Evolutionary conservation across 805 yeast genomes (phyloP).

Genomic region (Saturnispora besseyi): DNA sequence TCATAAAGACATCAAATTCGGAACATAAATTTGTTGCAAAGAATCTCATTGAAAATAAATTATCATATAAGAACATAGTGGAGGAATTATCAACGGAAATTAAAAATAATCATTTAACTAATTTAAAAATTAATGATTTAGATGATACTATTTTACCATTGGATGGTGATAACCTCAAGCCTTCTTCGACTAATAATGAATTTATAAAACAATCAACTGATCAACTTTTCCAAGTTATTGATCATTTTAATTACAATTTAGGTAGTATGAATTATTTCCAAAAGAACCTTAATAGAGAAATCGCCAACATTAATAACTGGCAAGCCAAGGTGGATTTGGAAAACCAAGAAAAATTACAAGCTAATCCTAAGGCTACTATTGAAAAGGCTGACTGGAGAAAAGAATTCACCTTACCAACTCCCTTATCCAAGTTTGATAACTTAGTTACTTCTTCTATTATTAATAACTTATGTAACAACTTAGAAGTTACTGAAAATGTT

Average conservation of each 20-base stretch:
- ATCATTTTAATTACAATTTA: slow-evolving; percentile 68
- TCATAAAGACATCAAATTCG: slow-evolving; percentile 38
- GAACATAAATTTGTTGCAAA: slow-evolving; percentile 60
- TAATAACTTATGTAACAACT: slow-evolving; percentile 59
- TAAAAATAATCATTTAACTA: slow-evolving; percentile 58
- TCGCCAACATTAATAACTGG: slow-evolving; percentile 65
- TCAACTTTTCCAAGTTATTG: slow-evolving; percentile 57
- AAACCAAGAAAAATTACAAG: not conserved
- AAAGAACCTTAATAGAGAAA: slow-evolving; percentile 64
- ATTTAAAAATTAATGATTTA: slow-evolving; percentile 25
- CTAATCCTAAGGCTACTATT: slow-evolving; percentile 17
- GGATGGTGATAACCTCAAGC: slow-evolving; percentile 24
- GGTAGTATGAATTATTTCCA: slow-evolving; percentile 76
- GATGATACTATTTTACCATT: slow-evolving; percentile 2
- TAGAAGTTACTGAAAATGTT: slow-evolving; percentile 61
- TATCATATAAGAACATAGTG: slow-evolving; percentile 57
- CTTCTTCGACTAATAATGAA: slow-evolving; percentile 32
- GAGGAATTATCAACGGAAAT: slow-evolving; percentile 62
- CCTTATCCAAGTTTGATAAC: slow-evolving; percentile 69
- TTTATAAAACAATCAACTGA: slow-evolving; percentile 40
- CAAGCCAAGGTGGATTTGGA: slow-evolving; percentile 19
- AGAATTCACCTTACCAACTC: slow-evolving; percentile 57
- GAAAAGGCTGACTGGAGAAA: slow-evolving; percentile 52
- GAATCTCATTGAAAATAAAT: slow-evolving; percentile 47
- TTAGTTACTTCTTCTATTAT: slow-evolving; percentile 60